Conservation (phyloP, 176 grass and related monocot genomes). For the Themeda triandra region DNA sequence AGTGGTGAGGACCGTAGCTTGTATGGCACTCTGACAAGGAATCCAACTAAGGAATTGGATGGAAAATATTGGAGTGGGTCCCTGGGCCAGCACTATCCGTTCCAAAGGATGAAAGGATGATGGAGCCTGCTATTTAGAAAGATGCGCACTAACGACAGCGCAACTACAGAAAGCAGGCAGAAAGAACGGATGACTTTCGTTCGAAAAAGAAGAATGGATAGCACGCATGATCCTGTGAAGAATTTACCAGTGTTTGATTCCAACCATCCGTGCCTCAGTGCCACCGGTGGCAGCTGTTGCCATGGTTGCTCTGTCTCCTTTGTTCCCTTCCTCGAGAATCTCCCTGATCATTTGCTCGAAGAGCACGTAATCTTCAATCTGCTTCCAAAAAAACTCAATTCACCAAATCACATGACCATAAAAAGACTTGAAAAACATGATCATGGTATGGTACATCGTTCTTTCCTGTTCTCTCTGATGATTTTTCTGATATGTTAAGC, state of each 20-base stretch:
- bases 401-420: not conserved
- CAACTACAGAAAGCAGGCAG: not conserved
- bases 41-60: constrained; percentile 23
- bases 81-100: not conserved
- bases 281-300: not conserved
- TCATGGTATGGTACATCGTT: not conserved
- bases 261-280: constrained; percentile 27
- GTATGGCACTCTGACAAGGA: not conserved
- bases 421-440: not conserved
- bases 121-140: constrained; percentile 9
- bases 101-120: not conserved
- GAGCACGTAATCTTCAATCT: constrained; percentile 67
- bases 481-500: not conserved
- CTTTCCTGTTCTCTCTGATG: not conserved
- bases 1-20: no score
- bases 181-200: not conserved
- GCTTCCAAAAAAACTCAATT: not conserved
- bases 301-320: not conserved
- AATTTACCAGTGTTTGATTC: constrained; percentile 76
- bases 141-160: not conserved
- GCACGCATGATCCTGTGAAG: not conserved
- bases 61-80: no score
- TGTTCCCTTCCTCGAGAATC: constrained; percentile 37
- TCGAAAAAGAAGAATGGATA: not conserved
- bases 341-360: constrained; percentile 66